Conservation (phyloP, 345 rosid species). For the Heritiera littoralis region DNA sequence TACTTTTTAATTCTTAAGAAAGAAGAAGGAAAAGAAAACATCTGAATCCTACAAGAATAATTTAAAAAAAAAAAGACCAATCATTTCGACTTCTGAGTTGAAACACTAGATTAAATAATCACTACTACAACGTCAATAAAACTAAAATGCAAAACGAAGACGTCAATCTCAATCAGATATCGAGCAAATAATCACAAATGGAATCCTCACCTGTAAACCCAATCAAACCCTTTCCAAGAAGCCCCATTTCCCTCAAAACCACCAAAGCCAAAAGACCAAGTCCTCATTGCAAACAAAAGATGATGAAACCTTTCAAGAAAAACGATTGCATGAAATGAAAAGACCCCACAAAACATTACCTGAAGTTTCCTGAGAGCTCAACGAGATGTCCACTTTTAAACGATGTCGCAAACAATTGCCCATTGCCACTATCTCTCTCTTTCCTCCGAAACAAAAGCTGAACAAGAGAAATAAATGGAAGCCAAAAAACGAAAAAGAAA, state of each 20-base stretch:
- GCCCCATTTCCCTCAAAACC: conserved; percentile 5
- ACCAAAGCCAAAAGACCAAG: neutral
- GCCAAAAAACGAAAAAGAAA: neutral
- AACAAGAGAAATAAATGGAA: neutral
- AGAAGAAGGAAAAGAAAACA: neutral
- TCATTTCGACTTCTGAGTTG: neutral
- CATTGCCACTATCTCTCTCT: neutral
- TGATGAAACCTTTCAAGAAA: neutral
- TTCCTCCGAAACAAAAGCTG: neutral
- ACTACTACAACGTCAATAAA: neutral
- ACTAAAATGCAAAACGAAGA: too few relatives aligned
- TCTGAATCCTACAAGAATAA: too few relatives aligned
- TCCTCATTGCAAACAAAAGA: neutral
- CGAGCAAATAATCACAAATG: neutral
- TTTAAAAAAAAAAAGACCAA: neutral
- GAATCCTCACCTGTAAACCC: neutral
- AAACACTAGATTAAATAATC: neutral
- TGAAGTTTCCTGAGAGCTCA: neutral
- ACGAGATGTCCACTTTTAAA: neutral
- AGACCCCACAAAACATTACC: neutral
- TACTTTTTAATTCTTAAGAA: too few relatives aligned
- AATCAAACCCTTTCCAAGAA: neutral
- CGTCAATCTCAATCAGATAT: neutral
- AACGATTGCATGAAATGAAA: neutral
- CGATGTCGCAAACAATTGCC: neutral